Conservation (phyloP, 306 rosid genomes). For the Castanospermum australe region DNA sequence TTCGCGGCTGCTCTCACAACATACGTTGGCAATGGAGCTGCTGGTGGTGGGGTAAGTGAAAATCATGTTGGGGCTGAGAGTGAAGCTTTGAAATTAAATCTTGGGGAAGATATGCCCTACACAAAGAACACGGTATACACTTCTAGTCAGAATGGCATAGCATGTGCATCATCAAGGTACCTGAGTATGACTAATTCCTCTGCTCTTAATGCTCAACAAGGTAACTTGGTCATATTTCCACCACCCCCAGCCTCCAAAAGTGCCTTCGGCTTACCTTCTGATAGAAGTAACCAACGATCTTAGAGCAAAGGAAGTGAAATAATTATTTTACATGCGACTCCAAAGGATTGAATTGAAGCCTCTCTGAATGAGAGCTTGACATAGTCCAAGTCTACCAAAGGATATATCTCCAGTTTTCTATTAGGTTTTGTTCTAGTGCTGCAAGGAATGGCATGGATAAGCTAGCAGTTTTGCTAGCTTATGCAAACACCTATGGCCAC, state of each 20-base stretch:
- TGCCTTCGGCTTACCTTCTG: background rate
- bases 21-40: slow-evolving; percentile 14
- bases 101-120: background rate
- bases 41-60: slow-evolving; percentile 21
- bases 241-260: background rate
- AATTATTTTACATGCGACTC: background rate
- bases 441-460: background rate
- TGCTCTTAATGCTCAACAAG: slow-evolving; percentile 3
- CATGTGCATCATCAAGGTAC: slow-evolving; percentile 23
- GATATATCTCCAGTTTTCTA: background rate
- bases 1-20: slow-evolving; percentile 32
- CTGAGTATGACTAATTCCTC: slow-evolving; percentile 28
- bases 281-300: background rate
- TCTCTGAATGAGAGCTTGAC: too few species aligned
- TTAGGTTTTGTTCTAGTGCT: too few species aligned
- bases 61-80: background rate
- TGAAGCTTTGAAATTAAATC: slow-evolving; percentile 20
- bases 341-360: too few species aligned
- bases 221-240: slow-evolving; percentile 1
- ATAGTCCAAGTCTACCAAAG: background rate
- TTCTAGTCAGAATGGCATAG: background rate
- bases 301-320: slow-evolving; percentile 15
- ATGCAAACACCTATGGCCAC: background rate
- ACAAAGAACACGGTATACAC: too few species aligned
- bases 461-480: background rate